These are phyloP conservation scores for Ceratorhiza oryzae-sativae DNA, from an alignment of 1,284 basidiomycete genomes.

Conservation along the genomic window DNA sequence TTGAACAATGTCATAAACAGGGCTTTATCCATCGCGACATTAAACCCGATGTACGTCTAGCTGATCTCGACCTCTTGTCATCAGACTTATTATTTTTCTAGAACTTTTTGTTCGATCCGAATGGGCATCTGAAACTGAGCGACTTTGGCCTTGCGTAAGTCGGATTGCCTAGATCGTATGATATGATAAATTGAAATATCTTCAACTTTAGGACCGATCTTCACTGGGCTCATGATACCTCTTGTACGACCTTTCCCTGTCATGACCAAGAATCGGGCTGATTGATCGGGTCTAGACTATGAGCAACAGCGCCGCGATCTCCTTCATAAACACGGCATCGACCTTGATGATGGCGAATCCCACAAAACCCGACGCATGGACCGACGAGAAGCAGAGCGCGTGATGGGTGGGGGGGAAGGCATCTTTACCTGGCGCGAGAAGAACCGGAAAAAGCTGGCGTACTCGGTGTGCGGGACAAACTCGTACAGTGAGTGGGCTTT, in stretches of 20 bases:
- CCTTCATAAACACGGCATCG: conserved; percentile 91
- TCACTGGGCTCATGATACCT: conserved; percentile 92
- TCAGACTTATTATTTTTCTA: conserved; percentile 53
- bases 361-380: conserved; percentile 79
- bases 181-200: not conserved
- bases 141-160: conserved; percentile 95
- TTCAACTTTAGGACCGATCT: conserved; percentile 71
- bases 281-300: conserved; percentile 68
- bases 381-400: conserved; percentile 75
- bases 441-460: conserved; percentile 90
- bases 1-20: conserved; percentile 91
- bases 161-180: conserved; percentile 37
- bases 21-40: conserved; percentile 98
- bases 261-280: conserved; percentile 28
- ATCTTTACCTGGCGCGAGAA: conserved; percentile 94
- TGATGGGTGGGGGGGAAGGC: conserved; percentile 78
- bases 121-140: conserved; percentile 92
- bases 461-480: conserved; percentile 92
- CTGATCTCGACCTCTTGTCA: conserved; percentile 42
- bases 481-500: conserved; percentile 85
- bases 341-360: conserved; percentile 80
- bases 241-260: conserved; percentile 60
- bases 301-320: conserved; percentile 91
- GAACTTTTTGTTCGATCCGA: conserved; percentile 94
- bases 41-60: conserved; percentile 80